These are phyloP conservation scores for Climacium dendroides DNA, from an alignment of 225 moss, liverwort and hornwort species.

Conservation along the genomic window DNA sequence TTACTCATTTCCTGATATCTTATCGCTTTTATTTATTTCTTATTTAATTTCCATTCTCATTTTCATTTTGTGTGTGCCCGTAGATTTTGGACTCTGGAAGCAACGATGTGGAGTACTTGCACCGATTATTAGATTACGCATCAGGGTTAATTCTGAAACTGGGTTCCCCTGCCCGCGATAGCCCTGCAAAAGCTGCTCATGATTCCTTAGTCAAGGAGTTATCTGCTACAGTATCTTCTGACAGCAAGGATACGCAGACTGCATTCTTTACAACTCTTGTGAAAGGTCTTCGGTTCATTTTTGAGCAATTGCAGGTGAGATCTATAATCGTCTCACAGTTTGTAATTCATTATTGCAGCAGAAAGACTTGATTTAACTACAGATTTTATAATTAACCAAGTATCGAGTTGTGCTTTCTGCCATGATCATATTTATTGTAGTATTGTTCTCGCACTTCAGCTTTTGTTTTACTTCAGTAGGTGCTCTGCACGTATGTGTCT, in stretches of 20 bases:
- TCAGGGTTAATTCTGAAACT: slow-evolving; percentile 81
- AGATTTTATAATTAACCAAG: neutral
- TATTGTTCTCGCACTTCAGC: neutral
- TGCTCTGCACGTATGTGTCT: neutral
- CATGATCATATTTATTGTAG: neutral
- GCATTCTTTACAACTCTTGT: slow-evolving; percentile 80
- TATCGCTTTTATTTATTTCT: neutral
- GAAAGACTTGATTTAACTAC: neutral
- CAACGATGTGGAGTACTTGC: slow-evolving; percentile 85
- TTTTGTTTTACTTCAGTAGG: neutral
- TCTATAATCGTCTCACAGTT: neutral
- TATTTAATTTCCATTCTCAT: neutral
- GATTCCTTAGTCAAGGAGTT: slow-evolving; percentile 63
- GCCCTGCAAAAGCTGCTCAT: slow-evolving; percentile 80
- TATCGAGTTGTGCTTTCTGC: neutral
- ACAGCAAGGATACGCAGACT: slow-evolving; percentile 38
- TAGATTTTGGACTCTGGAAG: slow-evolving; percentile 91
- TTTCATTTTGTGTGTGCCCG: neutral
- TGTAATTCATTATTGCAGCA: neutral
- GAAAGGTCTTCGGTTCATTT: slow-evolving; percentile 85
- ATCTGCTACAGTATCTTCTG: slow-evolving; percentile 22
- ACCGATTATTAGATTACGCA: slow-evolving; percentile 75
- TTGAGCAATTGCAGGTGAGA: slow-evolving; percentile 81
- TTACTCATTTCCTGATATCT: neutral
- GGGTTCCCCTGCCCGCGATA: slow-evolving; percentile 86